These are phyloP conservation scores for Ormosia emarginata DNA, from an alignment of 306 rosid species.

Conservation along the genomic window DNA sequence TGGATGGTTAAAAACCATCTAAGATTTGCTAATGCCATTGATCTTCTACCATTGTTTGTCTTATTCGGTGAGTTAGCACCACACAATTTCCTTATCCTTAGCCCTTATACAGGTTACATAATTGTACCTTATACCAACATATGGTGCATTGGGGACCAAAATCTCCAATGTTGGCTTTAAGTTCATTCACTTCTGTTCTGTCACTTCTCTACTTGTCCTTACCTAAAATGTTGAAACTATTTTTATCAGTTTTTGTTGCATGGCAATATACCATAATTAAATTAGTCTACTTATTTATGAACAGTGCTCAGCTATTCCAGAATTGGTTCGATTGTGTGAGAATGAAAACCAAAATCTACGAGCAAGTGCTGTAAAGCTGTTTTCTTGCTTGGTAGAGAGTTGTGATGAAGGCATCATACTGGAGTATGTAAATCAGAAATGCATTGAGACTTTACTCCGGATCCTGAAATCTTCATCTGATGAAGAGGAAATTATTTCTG, in stretches of 20 bases:
- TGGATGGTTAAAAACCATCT: not conserved
- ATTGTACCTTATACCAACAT: not conserved
- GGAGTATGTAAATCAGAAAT: constrained; percentile 53
- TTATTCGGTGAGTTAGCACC: not conserved
- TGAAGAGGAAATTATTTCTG: constrained; percentile 65
- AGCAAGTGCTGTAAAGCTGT: constrained; percentile 70
- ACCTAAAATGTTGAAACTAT: not conserved
- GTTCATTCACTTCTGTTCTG: not conserved
- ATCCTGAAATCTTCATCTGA: constrained; percentile 55
- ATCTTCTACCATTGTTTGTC: not conserved
- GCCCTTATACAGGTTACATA: not conserved
- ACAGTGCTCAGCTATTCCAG: constrained; percentile 65
- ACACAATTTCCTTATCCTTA: not conserved
- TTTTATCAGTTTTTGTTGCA: constrained; percentile 7
- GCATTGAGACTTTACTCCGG: constrained; percentile 53
- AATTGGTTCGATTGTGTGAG: constrained; percentile 60
- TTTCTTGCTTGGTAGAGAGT: constrained; percentile 54
- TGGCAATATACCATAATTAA: not conserved
- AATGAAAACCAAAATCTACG: constrained; percentile 44
- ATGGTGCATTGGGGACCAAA: not conserved
- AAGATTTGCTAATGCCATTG: not conserved
- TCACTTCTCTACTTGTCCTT: not conserved
- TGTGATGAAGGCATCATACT: constrained; percentile 42
- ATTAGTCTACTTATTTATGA: constrained; percentile 28
- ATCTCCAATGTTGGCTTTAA: not conserved